phyloP scores from a whole-genome alignment of 2,329 filamentous ascomycete species.

The Didymella sp. region DNA sequence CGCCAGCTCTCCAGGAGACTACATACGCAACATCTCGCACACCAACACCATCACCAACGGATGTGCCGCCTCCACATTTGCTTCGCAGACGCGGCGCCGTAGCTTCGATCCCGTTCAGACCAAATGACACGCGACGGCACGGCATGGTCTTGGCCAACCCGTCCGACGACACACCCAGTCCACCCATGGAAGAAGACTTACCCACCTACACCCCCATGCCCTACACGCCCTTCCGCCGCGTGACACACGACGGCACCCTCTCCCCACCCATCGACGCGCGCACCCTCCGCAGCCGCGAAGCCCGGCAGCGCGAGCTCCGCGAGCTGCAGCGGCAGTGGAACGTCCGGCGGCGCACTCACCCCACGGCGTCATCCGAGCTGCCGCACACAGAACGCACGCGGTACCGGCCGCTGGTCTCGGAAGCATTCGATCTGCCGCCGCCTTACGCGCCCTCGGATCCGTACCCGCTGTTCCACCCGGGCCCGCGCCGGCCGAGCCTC shows the following conservation, averaged over 20 bases:
- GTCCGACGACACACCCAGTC: neutral
- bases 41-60: neutral
- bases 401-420: neutral
- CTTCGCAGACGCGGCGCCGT: neutral
- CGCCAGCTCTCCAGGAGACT: neutral
- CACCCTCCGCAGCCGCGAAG: neutral
- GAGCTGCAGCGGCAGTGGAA: neutral
- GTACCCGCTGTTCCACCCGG: neutral
- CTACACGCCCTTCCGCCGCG: neutral
- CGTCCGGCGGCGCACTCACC: neutral
- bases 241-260: neutral
- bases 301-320: neutral
- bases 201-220: constrained; percentile 2
- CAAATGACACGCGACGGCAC: constrained; percentile 12
- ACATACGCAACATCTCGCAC: neutral
- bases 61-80: neutral
- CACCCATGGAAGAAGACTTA: neutral
- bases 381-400: neutral
- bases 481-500: neutral
- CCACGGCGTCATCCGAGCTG: neutral
- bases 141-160: constrained; percentile 1
- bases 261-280: neutral
- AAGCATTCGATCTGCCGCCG: neutral
- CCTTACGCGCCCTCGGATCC: constrained; percentile 1
- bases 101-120: neutral